phyloP scores from a whole-genome alignment of 768 basidiomycete species.

The Hygrophoropsis aurantiaca region DNA sequence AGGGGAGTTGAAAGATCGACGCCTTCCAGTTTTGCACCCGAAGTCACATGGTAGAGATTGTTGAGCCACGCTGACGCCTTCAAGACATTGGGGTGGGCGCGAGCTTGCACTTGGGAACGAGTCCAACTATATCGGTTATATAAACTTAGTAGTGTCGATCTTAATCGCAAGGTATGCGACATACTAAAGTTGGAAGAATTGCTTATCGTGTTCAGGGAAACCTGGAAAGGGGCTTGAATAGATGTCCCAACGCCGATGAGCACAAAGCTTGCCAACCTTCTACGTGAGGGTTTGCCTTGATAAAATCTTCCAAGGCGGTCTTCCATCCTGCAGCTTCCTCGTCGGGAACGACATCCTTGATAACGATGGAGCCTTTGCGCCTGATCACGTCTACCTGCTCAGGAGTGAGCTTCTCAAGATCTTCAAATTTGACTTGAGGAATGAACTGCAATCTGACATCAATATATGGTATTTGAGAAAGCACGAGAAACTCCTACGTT shows the following conservation, averaged over 20 bases:
- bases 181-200: constrained; percentile 75
- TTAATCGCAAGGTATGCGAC: constrained; percentile 16
- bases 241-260: background rate
- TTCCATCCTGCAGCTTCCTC: constrained; percentile 60
- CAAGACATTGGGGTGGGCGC: constrained; percentile 66
- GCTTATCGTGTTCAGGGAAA: constrained; percentile 55
- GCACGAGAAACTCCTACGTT: constrained; percentile 37
- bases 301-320: constrained; percentile 51
- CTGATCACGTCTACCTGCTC: constrained; percentile 52
- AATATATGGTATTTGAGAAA: background rate
- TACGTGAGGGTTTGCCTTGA: constrained; percentile 54
- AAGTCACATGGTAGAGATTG: constrained; percentile 54
- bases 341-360: constrained; percentile 59
- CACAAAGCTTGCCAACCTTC: constrained; percentile 42
- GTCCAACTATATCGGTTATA: constrained; percentile 38
- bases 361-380: constrained; percentile 58
- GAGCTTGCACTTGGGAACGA: constrained; percentile 61
- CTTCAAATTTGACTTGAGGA: constrained; percentile 59
- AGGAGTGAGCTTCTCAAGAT: constrained; percentile 45
- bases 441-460: constrained; percentile 42
- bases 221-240: constrained; percentile 33
- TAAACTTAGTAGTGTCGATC: background rate
- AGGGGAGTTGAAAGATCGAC: constrained; percentile 64
- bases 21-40: constrained; percentile 39
- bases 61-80: constrained; percentile 60